Base-by-base conservation (phyloP, 768 basidiomycete species). In the Pluteus cervinus region DNA sequence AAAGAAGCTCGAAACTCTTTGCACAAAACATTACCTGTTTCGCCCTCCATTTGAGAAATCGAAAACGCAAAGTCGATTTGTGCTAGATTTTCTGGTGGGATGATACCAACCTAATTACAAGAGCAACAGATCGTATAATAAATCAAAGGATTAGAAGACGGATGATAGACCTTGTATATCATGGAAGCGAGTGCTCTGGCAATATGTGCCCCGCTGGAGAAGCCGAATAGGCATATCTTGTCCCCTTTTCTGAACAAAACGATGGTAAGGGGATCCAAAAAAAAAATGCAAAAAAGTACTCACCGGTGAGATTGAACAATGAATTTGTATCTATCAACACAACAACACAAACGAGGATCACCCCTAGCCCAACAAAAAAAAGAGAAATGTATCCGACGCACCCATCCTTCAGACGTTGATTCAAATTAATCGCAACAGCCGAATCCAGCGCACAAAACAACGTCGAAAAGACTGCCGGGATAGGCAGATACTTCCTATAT, bases 131-230 rank as follows among this genome's bases (percentile, higher is more conserved):
- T n/a, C 14, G 4, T n/a, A n/a, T n/a, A 22, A 29, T 8, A 24
- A 33, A n/a, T 21, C 23, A 29, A 10, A n/a, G 8, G 1, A 18
- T 12, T 35, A 4, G 4, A 36, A 15, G 15, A 24, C 10, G 7
- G 9, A 14, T 14, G 8, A n/a, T 16, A 23, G 7, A 58, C 53
- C 32, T 57, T 53, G 40, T 59, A 45, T 0, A 61, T 39, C 60
- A 62, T 60, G 5, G 56, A 58, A 2, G 58, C 56, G n/a, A 57
- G 48, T 11, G 56, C 56, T 20, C 64, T 47, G 3, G 61, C 60
- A 2, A 58, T 57, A 46, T 59, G 61, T n/a, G 58, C n/a, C 8
- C 65, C 64, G 26, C 65, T 44, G 10, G 61, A 63, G 41, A 68
- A 68, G 4, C 66, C 44, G 14, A 42, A 37, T 24, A 42, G 24